Evolutionary conservation across 2,329 filamentous ascomycete species (phyloP), one percentile per base, ranked within the genome.

Genomic region (Eutypella sp.): DNA sequence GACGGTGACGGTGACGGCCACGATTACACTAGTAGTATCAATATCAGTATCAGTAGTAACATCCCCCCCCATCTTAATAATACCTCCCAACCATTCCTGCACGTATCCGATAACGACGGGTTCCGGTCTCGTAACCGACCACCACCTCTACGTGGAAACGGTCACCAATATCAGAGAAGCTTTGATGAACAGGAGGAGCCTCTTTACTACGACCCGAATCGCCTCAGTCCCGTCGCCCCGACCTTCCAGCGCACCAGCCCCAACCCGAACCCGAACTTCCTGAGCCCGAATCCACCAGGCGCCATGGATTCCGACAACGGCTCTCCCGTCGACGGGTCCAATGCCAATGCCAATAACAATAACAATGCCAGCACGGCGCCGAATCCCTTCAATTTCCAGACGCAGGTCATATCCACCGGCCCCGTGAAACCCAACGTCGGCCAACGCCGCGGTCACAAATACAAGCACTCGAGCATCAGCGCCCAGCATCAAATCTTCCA

Each of bases 381-480:
- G 46, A 87, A 84, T 54, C 92, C 92, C 1, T 97, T 99, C 80
- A 97, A 97, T 69, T 97, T 97, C 68, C 82, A 95, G 69, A 87
- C 92, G 1, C 84, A 87, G 62, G 77, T 83, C 39, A 85, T 90
- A 62, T 84, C 85, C 15, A 86, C 85, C 51, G 76, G 77, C 16
- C 86, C 87, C 3, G 78, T 90, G 47, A 92, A 90, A 72, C 86
- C 88, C 54, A 92, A 89, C 57, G 82, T 96, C 52, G 91, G 91
- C 52, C 89, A 96, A 67, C 83, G 93, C 54, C 85, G 92, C 50
- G 93, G 93, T 51, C 93, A 99, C 72, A 90, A 93, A 65, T 99
- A 99, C 76, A 96, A 96, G 64, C 92, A 97, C 71, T 95, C 88
- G 65, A 95, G 89, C 64, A 86, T 99, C 47, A 95, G 89, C 18